phyloP scores from a whole-genome alignment of 306 rosid species.

The Gastrolobium villosum region DNA sequence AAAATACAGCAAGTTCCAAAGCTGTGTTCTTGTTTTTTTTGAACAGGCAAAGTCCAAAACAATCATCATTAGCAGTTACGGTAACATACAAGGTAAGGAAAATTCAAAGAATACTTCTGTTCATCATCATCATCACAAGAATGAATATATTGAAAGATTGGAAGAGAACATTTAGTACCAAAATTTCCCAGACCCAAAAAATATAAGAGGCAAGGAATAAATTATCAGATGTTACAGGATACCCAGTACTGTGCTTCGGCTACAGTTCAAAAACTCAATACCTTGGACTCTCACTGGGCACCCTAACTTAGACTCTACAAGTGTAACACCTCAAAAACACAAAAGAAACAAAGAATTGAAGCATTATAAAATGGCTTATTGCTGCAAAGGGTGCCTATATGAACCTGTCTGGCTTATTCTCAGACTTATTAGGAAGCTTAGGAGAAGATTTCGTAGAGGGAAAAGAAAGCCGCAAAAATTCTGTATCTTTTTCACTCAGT shows the following conservation, averaged over 20 bases:
- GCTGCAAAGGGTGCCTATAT: slow-evolving; percentile 40
- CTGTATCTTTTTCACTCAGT: slow-evolving; percentile 41
- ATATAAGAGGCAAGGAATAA: slow-evolving; percentile 75
- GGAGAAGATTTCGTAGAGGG: slow-evolving; percentile 31
- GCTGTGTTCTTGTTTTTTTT: not conserved
- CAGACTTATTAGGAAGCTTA: slow-evolving; percentile 54
- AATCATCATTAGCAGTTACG: slow-evolving; percentile 2
- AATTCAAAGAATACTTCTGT: slow-evolving; percentile 10
- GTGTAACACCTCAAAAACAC: slow-evolving; percentile 38
- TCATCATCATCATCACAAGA: slow-evolving; percentile 32
- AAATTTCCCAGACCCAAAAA: slow-evolving; percentile 78
- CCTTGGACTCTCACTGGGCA: slow-evolving; percentile 17
- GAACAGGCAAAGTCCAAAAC: not conserved
- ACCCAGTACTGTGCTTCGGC: slow-evolving; percentile 38
- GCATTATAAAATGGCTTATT: slow-evolving; percentile 50
- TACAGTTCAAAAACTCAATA: slow-evolving; percentile 23
- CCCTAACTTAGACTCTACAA: slow-evolving; percentile 35
- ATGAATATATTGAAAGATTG: slow-evolving; percentile 22
- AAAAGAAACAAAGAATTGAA: slow-evolving; percentile 20
- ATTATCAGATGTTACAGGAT: slow-evolving; percentile 39
- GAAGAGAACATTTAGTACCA: slow-evolving; percentile 43
- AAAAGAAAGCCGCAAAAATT: slow-evolving; percentile 59
- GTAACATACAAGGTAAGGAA: not conserved
- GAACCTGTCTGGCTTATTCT: slow-evolving; percentile 39
- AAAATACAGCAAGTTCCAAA: not conserved